A percentile compares a stretch with the other conserved stretches of the same genome.
These are phyloP conservation scores for Juncus effusus DNA, from an alignment of 176 grass and related monocot genomes.

Conservation along the genomic window DNA sequence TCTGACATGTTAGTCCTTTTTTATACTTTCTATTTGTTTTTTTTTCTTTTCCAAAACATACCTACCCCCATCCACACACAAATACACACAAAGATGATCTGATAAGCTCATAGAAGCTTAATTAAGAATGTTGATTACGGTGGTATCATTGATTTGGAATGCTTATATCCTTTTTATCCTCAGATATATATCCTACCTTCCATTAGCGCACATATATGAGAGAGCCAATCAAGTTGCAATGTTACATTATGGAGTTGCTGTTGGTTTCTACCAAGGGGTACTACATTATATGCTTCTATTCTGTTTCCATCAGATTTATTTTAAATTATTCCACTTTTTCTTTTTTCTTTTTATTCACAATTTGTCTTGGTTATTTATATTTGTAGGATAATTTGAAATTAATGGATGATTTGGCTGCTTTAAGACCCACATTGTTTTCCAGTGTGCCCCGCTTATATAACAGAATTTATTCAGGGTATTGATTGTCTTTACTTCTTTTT, in stretches of 20 bases:
- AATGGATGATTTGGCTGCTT: slow-evolving; percentile 87
- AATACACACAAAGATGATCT: not conserved
- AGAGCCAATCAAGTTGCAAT: slow-evolving; percentile 66
- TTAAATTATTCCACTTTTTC: slow-evolving; percentile 4
- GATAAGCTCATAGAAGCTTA: too few relatives aligned
- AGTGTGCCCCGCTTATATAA: slow-evolving; percentile 89
- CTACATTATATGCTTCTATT: not conserved
- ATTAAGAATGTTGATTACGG: too few relatives aligned
- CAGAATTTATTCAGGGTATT: slow-evolving; percentile 90
- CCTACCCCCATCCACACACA: too few relatives aligned
- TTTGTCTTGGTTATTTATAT: slow-evolving; percentile 19
- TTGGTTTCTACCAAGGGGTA: slow-evolving; percentile 99
- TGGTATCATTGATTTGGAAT: not conserved
- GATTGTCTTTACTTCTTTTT: slow-evolving; percentile 24
- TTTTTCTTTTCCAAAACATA: too few relatives aligned
- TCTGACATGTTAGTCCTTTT: slow-evolving; percentile 67
- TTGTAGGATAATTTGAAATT: slow-evolving; percentile 93
- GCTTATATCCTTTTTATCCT: slow-evolving; percentile 4
- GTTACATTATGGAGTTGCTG: slow-evolving; percentile 59
- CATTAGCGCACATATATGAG: slow-evolving; percentile 94
- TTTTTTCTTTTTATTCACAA: slow-evolving; percentile 16
- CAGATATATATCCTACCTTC: slow-evolving; percentile 89
- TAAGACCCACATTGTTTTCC: slow-evolving; percentile 84
- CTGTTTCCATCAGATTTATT: not conserved
- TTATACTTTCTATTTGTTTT: not conserved